Evolutionary conservation across 106 monocot species (phyloP).

Genomic region (Chionographis japonica): DNA sequence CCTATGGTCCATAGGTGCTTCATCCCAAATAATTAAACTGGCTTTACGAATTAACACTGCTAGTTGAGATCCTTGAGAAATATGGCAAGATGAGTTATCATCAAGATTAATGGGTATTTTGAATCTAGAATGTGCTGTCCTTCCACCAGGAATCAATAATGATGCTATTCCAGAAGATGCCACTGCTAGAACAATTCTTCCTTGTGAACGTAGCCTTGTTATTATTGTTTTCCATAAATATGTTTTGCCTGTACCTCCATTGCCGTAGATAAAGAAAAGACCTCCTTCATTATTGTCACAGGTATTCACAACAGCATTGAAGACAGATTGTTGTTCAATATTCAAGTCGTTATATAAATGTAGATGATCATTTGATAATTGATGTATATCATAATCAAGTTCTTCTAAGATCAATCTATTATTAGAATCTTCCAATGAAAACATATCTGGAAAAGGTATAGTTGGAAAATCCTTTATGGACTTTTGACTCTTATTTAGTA

Average conservation of each 20-base stretch:
- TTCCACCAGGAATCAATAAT: neutral
- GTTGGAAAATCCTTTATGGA: neutral
- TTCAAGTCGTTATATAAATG: no score
- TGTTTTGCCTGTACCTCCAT: neutral
- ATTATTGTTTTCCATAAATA: constrained; percentile 6
- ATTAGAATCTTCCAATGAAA: neutral
- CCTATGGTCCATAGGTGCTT: neutral
- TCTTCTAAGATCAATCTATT: neutral
- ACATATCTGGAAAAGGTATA: neutral
- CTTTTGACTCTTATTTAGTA: no score
- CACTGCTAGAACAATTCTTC: neutral
- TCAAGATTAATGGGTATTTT: neutral
- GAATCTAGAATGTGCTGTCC: constrained; percentile 2
- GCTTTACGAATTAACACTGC: neutral
- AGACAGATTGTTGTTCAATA: no score
- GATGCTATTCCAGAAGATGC: neutral
- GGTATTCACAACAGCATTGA: no score
- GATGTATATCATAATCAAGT: neutral
- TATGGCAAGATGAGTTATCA: neutral
- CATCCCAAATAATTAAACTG: constrained; percentile 1
- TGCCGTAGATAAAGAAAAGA: neutral
- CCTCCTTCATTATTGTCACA: neutral
- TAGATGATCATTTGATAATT: no score
- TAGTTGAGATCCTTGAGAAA: neutral
- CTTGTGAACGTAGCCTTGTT: neutral